These are phyloP conservation scores for Lodderomyces elongisporus DNA, from an alignment of 1,139 yeast species.

Conservation along the genomic window DNA sequence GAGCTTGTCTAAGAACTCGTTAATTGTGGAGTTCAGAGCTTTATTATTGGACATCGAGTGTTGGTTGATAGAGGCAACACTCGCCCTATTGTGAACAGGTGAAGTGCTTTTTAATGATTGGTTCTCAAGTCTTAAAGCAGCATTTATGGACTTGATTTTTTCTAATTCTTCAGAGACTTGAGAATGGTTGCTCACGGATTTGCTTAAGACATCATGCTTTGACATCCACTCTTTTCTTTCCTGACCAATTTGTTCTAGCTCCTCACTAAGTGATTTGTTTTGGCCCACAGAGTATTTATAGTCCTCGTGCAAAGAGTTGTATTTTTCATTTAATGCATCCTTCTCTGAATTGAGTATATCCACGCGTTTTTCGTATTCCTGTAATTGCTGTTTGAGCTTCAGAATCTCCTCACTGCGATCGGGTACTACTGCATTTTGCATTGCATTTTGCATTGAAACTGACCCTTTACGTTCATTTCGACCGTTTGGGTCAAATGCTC, in stretches of 20 bases:
- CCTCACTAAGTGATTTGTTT: conserved; percentile 21
- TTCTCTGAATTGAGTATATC: conserved; percentile 13
- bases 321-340: conserved; percentile 16
- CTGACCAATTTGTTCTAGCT: conserved; percentile 18
- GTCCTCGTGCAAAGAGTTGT: conserved; percentile 20
- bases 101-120: conserved; percentile 28
- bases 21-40: conserved; percentile 15
- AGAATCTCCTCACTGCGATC: conserved; percentile 9
- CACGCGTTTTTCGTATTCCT: conserved; percentile 13
- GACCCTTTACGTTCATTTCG: not conserved
- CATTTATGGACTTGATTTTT: conserved; percentile 25
- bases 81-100: conserved; percentile 4
- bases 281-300: conserved; percentile 19
- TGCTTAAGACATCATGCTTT: conserved; percentile 9
- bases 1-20: conserved; percentile 27
- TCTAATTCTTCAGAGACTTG: conserved; percentile 21
- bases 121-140: conserved; percentile 37
- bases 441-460: not conserved
- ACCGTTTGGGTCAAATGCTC: not conserved
- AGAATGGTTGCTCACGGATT: conserved; percentile 9
- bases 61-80: not conserved
- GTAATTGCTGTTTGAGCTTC: conserved; percentile 13
- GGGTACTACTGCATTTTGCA: not conserved
- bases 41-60: not conserved
- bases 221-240: conserved; percentile 13